phyloP scores from a whole-genome alignment of 306 rosid species.

The Betula pendula region DNA sequence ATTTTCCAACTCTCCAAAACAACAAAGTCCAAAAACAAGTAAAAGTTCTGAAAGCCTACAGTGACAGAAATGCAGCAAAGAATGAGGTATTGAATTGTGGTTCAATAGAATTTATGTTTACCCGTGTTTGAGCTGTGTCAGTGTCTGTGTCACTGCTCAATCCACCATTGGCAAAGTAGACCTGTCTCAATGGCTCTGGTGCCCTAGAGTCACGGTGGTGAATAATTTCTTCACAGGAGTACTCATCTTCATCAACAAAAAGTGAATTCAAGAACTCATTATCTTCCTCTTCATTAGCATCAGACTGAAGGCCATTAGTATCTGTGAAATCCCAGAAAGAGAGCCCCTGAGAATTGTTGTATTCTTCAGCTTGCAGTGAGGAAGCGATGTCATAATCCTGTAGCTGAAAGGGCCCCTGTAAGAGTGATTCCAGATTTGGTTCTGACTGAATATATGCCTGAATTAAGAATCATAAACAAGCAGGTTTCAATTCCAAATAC shows the following conservation, averaged over 20 bases:
- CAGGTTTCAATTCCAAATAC: slow-evolving; percentile 3
- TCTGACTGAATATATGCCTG: slow-evolving; percentile 7
- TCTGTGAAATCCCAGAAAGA: not conserved
- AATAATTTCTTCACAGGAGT: not conserved
- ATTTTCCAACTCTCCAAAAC: too few relatives aligned
- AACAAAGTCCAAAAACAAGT: too few relatives aligned
- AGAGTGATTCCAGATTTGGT: slow-evolving; percentile 5
- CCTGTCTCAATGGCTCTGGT: slow-evolving; percentile 20
- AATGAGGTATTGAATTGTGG: too few relatives aligned
- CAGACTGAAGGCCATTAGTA: not conserved
- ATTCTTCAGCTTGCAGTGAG: not conserved
- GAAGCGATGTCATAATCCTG: not conserved
- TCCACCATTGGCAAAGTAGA: slow-evolving; percentile 18
- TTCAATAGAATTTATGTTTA: too few relatives aligned
- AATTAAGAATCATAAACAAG: slow-evolving; percentile 17
- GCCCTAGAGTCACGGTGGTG: not conserved
- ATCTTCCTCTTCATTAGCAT: slow-evolving; percentile 24
- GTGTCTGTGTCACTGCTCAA: slow-evolving; percentile 38
- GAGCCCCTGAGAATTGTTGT: not conserved
- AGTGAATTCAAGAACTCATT: slow-evolving; percentile 15
- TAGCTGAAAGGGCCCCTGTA: not conserved
- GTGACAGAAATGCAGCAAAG: too few relatives aligned
- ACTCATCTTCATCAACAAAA: not conserved
- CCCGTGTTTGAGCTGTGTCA: slow-evolving; percentile 26
- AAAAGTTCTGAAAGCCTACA: too few relatives aligned